Percentiles rank a stretch among this genome's conserved stretches.
phyloP scores from a whole-genome alignment of 2,329 filamentous ascomycete genomes.

The Paecilomyces formosus region DNA sequence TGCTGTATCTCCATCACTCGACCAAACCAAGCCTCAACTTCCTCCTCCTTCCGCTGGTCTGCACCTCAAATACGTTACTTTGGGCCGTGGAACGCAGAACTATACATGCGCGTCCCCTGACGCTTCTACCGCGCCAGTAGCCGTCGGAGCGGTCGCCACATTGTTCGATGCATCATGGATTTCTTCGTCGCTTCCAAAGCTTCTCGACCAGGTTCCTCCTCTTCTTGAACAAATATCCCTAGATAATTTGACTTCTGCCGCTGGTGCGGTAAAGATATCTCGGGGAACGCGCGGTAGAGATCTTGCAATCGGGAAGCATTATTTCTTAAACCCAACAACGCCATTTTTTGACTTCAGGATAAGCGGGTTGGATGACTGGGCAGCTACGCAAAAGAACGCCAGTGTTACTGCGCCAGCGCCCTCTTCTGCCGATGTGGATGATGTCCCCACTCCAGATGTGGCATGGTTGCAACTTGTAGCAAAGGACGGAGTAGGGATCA shows the following conservation, averaged over 20 bases:
- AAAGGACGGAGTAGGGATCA: slow-evolving; percentile 19
- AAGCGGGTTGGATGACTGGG: slow-evolving; percentile 16
- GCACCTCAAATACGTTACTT: slow-evolving; percentile 36
- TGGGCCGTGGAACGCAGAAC: slow-evolving; percentile 45
- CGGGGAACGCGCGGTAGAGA: slow-evolving; percentile 7
- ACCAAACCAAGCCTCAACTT: slow-evolving; percentile 17
- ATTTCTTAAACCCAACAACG: slow-evolving; percentile 18
- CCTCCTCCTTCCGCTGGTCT: slow-evolving; percentile 20
- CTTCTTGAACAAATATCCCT: slow-evolving; percentile 12
- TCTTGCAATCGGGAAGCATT: slow-evolving; percentile 30
- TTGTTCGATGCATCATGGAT: slow-evolving; percentile 38
- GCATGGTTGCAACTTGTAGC: slow-evolving; percentile 25
- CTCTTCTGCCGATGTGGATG: slow-evolving; percentile 1
- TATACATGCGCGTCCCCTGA: slow-evolving; percentile 36
- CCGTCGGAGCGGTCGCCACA: slow-evolving; percentile 39
- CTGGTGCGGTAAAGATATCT: slow-evolving; percentile 10
- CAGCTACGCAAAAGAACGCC: slow-evolving; percentile 17
- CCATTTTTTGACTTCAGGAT: slow-evolving; percentile 26
- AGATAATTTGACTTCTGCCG: slow-evolving; percentile 20
- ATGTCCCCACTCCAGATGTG: slow-evolving; percentile 13
- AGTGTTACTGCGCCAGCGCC: slow-evolving; percentile 19
- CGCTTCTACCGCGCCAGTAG: slow-evolving; percentile 20
- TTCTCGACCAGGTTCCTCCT: slow-evolving; percentile 22
- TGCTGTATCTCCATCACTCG: slow-evolving; percentile 4
- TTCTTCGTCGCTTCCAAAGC: slow-evolving; percentile 15